These are phyloP conservation scores for Aspergillus texensis DNA, from an alignment of 2,329 filamentous ascomycete species.

Conservation along the genomic window DNA sequence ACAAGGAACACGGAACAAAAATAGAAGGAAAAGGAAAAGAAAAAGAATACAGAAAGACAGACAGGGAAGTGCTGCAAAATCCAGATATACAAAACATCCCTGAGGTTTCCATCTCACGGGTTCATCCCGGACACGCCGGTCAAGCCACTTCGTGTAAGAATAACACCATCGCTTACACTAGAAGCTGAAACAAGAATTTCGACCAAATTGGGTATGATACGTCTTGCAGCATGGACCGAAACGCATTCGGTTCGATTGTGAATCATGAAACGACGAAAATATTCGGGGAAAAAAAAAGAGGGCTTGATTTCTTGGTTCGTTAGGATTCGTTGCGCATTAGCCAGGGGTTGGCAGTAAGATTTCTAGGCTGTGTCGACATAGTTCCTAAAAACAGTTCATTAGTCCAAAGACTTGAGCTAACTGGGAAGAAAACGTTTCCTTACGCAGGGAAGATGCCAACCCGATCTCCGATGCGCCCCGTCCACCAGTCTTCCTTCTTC, in stretches of 20 bases:
- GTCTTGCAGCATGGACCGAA: neutral
- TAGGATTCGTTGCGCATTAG: slow-evolving; percentile 28
- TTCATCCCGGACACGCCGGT: slow-evolving; percentile 6
- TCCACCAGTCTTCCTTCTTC: slow-evolving; percentile 97
- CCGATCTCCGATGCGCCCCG: slow-evolving; percentile 79
- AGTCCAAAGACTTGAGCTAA: slow-evolving; percentile 9
- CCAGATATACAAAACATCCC: slow-evolving; percentile 10
- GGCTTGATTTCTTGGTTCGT: slow-evolving; percentile 17
- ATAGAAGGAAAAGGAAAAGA: slow-evolving; percentile 3
- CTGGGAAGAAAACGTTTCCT: slow-evolving; percentile 19
- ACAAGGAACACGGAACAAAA: neutral
- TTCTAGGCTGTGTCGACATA: slow-evolving; percentile 39
- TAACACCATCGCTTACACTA: slow-evolving; percentile 11
- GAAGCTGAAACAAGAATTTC: slow-evolving; percentile 8
- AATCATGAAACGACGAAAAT: slow-evolving; percentile 4
- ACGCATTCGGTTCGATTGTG: neutral
- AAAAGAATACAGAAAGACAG: neutral
- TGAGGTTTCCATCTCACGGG: neutral
- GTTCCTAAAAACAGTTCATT: slow-evolving; percentile 30
- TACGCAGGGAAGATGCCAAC: slow-evolving; percentile 92
- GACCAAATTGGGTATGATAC: slow-evolving; percentile 2
- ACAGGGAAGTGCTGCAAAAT: neutral
- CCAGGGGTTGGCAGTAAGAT: slow-evolving; percentile 14
- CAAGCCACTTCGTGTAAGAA: slow-evolving; percentile 4
- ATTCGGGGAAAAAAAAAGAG: neutral